Conservation (phyloP, 2,329 filamentous ascomycete genomes). For the Xylaria sp. region DNA sequence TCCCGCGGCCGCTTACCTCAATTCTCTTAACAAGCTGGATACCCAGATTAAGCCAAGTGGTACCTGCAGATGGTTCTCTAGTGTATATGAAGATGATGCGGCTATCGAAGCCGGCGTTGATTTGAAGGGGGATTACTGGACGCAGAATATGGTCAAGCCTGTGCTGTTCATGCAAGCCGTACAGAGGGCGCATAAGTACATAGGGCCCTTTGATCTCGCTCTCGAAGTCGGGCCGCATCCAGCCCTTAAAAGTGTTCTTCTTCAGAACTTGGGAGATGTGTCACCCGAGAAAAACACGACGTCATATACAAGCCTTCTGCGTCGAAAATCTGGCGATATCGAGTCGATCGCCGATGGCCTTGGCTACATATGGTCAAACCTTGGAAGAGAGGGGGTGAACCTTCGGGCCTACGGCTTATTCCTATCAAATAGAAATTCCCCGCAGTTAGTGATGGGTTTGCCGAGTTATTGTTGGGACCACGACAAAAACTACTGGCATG, state of each 20-base stretch:
- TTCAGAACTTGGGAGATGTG: slow-evolving; percentile 5
- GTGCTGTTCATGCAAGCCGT: slow-evolving; percentile 30
- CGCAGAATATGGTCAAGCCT: slow-evolving; percentile 43
- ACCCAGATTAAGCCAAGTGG: too few species aligned
- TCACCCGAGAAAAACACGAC: neutral
- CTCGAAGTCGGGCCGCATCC: slow-evolving; percentile 21
- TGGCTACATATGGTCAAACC: slow-evolving; percentile 1
- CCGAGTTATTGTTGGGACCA: slow-evolving; percentile 30
- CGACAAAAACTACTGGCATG: slow-evolving; percentile 23
- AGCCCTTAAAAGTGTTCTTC: neutral
- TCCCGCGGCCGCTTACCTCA: neutral
- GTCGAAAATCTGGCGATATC: neutral
- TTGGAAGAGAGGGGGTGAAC: too few species aligned
- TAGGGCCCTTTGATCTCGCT: neutral
- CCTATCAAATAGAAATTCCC: too few species aligned
- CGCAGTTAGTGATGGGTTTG: slow-evolving; percentile 13
- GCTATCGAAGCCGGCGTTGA: slow-evolving; percentile 9
- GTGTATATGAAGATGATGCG: neutral
- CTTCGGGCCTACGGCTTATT: too few species aligned
- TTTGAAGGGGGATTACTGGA: slow-evolving; percentile 40
- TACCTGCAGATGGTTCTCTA: slow-evolving; percentile 12
- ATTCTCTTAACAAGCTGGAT: neutral
- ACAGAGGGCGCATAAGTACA: neutral
- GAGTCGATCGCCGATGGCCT: neutral
- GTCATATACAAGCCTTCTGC: slow-evolving; percentile 1